A percentile compares a stretch with the other conserved stretches of the same genome.
Evolutionary conservation across 2,329 filamentous ascomycete genomes (phyloP).

Genomic region (Sclerotinia borealis): DNA sequence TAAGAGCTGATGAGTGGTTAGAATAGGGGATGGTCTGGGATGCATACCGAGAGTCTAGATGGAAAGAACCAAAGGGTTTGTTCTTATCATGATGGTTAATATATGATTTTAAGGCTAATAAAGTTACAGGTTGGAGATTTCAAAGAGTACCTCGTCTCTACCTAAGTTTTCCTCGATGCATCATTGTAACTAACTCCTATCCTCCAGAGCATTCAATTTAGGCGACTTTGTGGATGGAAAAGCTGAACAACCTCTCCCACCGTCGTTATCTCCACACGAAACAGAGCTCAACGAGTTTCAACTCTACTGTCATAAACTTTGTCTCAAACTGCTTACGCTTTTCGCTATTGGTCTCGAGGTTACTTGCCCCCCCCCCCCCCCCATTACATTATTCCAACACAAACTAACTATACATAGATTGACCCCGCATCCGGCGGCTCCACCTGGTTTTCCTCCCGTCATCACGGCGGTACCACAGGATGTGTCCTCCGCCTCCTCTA

Average conservation of each 20-base stretch:
- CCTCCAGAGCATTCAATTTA: slow-evolving; percentile 79
- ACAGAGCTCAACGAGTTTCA: slow-evolving; percentile 61
- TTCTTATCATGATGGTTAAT: slow-evolving; percentile 26
- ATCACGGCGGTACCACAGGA: slow-evolving; percentile 50
- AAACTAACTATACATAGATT: slow-evolving; percentile 17
- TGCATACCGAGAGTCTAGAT: slow-evolving; percentile 85
- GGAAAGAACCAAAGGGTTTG: slow-evolving; percentile 69
- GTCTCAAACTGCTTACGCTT: slow-evolving; percentile 64
- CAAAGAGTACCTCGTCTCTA: slow-evolving; percentile 60
- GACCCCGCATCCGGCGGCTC: slow-evolving; percentile 22
- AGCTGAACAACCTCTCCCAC: slow-evolving; percentile 71
- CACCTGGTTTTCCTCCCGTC: slow-evolving; percentile 50
- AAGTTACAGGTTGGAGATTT: slow-evolving; percentile 64
- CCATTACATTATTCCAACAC: not conserved
- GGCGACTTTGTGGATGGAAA: slow-evolving; percentile 63
- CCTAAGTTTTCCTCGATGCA: slow-evolving; percentile 24
- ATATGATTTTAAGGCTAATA: slow-evolving; percentile 11
- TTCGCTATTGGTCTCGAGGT: slow-evolving; percentile 73
- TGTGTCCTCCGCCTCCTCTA: slow-evolving; percentile 56
- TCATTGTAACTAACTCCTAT: not conserved
- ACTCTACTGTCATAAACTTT: slow-evolving; percentile 64
- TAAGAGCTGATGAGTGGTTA: slow-evolving; percentile 36
- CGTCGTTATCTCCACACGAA: slow-evolving; percentile 53
- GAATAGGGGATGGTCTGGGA: slow-evolving; percentile 83
- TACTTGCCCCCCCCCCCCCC: slow-evolving; percentile 29